Evolutionary conservation across 495 filamentous ascomycete species (phyloP), one percentile per base, ranked within the genome.

Genomic region (Xylaria nigripes): DNA sequence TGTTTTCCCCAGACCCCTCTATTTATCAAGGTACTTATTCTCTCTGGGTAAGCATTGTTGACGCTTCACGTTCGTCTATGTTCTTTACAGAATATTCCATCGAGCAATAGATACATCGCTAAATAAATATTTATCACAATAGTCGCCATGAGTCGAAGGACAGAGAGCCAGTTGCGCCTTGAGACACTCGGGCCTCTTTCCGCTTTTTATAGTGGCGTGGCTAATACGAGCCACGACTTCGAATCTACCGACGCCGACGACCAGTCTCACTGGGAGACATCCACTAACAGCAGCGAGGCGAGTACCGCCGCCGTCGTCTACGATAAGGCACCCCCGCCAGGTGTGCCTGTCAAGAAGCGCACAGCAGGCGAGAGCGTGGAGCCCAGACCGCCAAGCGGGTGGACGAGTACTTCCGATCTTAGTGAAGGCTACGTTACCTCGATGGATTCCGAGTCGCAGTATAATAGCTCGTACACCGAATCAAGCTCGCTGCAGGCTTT

Each of bases 151-250:
- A 50, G 24, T 19, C 45, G 18, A 38, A 27, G 18, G 21, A 21
- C 27, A 19, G 30, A 57, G 18, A 56, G 53, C 16, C 13, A 23
- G 2, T 15, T 52, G 0, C 49, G 50, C 21, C 44, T 57, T 8
- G 49, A 54, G 45, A 40, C 50, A 7, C 40, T 60, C 3, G 50
- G 55, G 0, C 29, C 25, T n/a, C 49, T 60, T 19, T 53, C 54
- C 19, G 54, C 29, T 12, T 42, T 24, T 19, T 54, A 54, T 8
- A 50, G 58, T 18, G 54, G 29, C 15, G 36, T 45, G 7, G 45
- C 16, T 15, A 47, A 9, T 34, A 27, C 1, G 19, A 40, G 38
- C 2, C 32, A 32, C 1, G 36, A 9, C 5, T 16, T 19, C 16
- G 15, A 40, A 40, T 1, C 32, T 15, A 13, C n/a, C 18, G n/a